Conservation (phyloP, 164 flowering plant species). For the Stephania japonica region DNA sequence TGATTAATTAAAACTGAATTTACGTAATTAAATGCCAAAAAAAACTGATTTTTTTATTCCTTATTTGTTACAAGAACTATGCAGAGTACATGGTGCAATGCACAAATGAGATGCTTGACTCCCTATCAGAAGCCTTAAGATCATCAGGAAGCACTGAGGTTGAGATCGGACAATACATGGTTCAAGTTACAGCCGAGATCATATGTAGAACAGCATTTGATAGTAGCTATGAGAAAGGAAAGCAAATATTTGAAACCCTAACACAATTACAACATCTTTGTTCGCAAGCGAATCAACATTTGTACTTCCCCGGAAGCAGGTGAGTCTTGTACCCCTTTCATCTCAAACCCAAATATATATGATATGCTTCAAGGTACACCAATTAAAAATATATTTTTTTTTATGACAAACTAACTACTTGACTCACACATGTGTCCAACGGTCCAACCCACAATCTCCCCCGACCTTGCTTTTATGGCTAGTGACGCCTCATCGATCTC, state of each 20-base stretch:
- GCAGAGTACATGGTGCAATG: conserved; percentile 81
- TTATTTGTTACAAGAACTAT: conserved; percentile 21
- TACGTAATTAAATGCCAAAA: too few relatives aligned
- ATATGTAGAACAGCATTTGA: conserved; percentile 78
- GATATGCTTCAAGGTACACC: too few relatives aligned
- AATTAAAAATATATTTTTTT: too few relatives aligned
- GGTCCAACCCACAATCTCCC: too few relatives aligned
- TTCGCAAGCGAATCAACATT: conserved; percentile 68
- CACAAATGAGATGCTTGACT: conserved; percentile 51
- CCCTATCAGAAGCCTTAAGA: conserved; percentile 32
- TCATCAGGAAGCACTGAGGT: conserved; percentile 49
- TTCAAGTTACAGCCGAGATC: conserved; percentile 67
- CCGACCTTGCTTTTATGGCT: too few relatives aligned
- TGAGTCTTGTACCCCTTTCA: conserved; percentile 16
- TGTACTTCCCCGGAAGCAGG: conserved; percentile 94
- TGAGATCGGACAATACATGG: conserved; percentile 72
- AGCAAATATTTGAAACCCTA: conserved; percentile 60
- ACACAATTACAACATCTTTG: conserved; percentile 57
- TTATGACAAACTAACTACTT: too few relatives aligned
- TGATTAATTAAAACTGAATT: too few relatives aligned
- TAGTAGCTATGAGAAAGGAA: conserved; percentile 74
- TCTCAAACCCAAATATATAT: too few relatives aligned
- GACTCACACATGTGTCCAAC: too few relatives aligned
- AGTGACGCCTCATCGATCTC: too few relatives aligned
- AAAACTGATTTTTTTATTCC: too few relatives aligned